phyloP scores from a whole-genome alignment of 208 protist species.

The Trypanosoma lewisi region DNA sequence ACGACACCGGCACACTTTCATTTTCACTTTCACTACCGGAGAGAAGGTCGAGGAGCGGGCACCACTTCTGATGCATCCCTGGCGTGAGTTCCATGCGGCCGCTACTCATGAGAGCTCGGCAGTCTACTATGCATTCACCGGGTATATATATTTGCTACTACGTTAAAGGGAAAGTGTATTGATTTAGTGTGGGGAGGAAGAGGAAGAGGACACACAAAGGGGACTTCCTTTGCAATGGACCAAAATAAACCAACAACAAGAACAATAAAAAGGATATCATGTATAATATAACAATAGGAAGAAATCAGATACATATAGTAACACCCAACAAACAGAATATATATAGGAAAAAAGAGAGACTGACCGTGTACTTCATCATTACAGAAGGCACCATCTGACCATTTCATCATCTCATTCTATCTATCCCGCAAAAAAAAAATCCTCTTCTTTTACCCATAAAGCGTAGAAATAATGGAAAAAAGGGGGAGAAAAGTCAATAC shows the following conservation, averaged over 20 bases:
- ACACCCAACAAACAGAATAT: no score
- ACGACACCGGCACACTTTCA: slow-evolving; percentile 8
- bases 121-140: not conserved
- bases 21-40: not conserved
- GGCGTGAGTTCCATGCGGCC: not conserved
- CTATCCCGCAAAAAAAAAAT: no score
- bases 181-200: not conserved
- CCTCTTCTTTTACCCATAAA: no score
- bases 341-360: no score
- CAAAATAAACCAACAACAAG: not conserved
- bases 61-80: slow-evolving; percentile 8
- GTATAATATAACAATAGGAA: no score
- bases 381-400: no score
- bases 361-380: no score
- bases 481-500: not conserved
- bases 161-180: not conserved
- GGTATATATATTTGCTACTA: no score
- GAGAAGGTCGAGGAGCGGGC: slow-evolving; percentile 10
- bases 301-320: no score
- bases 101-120: not conserved
- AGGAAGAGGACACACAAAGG: not conserved
- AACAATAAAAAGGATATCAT: no score
- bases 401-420: no score
- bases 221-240: not conserved
- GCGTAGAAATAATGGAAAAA: not conserved